Conservation (phyloP, 2,329 filamentous ascomycete species). For the Diaporthe longicolla region DNA sequence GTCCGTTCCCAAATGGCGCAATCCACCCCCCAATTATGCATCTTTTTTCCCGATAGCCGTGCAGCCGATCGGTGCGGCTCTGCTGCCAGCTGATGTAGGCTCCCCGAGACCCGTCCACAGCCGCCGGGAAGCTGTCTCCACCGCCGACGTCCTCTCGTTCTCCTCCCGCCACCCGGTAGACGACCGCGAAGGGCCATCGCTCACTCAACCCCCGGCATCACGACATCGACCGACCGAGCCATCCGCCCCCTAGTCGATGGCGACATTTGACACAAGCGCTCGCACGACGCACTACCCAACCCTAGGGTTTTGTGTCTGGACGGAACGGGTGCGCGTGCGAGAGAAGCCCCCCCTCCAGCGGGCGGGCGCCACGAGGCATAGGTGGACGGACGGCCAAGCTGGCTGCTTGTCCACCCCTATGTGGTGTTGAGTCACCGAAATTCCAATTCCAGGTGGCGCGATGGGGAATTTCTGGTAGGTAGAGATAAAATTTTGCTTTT, state of each 20-base stretch:
- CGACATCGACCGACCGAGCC: constrained; percentile 26
- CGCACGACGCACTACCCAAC: constrained; percentile 25
- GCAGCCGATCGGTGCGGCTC: constrained; percentile 42
- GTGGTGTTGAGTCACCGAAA: constrained; percentile 22
- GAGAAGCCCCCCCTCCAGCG: neutral
- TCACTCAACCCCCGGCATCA: constrained; percentile 6
- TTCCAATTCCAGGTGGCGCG: neutral
- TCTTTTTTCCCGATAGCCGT: constrained; percentile 41
- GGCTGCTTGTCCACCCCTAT: neutral
- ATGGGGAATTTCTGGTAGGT: constrained; percentile 37
- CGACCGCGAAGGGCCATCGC: neutral
- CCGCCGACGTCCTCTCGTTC: constrained; percentile 42
- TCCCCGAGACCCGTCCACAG: constrained; percentile 37
- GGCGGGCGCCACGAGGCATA: neutral
- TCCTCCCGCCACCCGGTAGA: constrained; percentile 30
- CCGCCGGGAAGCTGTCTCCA: constrained; percentile 35
- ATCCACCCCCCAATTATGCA: constrained; percentile 40
- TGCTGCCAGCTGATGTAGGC: constrained; percentile 6
- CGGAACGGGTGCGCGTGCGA: neutral
- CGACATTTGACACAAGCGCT: neutral
- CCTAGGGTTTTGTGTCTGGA: constrained; percentile 24
- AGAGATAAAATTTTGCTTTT: constrained; percentile 32
- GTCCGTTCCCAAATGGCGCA: constrained; percentile 35
- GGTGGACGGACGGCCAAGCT: neutral
- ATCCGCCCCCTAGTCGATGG: constrained; percentile 28